These are phyloP conservation scores for Mucor mucedo DNA, from an alignment of 371 early-diverging fungal genomes.

Conservation along the genomic window DNA sequence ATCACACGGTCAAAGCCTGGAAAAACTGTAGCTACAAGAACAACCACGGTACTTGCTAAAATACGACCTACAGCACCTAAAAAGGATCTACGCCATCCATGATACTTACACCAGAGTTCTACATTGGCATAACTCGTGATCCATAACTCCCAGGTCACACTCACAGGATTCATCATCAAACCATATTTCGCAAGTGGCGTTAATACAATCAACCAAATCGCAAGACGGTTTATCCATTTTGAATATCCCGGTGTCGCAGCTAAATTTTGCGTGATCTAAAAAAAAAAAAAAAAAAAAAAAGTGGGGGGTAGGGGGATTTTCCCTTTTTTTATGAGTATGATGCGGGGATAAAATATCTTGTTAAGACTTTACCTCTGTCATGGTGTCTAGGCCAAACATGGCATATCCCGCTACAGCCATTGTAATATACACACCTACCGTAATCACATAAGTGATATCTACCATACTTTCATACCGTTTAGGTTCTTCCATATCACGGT, in stretches of 20 bases:
- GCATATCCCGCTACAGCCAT: slow-evolving; percentile 62
- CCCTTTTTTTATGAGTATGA: not conserved
- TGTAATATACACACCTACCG: slow-evolving; percentile 31
- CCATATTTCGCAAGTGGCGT: slow-evolving; percentile 78
- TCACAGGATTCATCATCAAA: slow-evolving; percentile 66
- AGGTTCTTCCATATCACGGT: slow-evolving; percentile 55
- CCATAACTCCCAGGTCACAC: slow-evolving; percentile 54
- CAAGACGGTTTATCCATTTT: slow-evolving; percentile 56
- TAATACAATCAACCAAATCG: slow-evolving; percentile 66
- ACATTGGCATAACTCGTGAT: slow-evolving; percentile 27
- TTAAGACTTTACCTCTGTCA: slow-evolving; percentile 55
- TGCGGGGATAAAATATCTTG: no score
- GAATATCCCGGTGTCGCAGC: slow-evolving; percentile 63
- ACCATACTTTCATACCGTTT: slow-evolving; percentile 48
- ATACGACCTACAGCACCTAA: slow-evolving; percentile 27
- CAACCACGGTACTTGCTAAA: slow-evolving; percentile 42
- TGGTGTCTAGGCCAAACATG: slow-evolving; percentile 73
- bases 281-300: no score
- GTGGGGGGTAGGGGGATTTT: no score
- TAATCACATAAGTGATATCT: slow-evolving; percentile 44
- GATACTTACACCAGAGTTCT: slow-evolving; percentile 28
- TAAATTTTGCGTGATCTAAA: slow-evolving; percentile 79
- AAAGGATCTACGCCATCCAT: slow-evolving; percentile 31
- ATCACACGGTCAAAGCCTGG: slow-evolving; percentile 69
- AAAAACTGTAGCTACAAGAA: slow-evolving; percentile 52